Base-by-base conservation (phyloP, 2,329 filamentous ascomycete genomes). In the Thielaviopsis populi region DNA sequence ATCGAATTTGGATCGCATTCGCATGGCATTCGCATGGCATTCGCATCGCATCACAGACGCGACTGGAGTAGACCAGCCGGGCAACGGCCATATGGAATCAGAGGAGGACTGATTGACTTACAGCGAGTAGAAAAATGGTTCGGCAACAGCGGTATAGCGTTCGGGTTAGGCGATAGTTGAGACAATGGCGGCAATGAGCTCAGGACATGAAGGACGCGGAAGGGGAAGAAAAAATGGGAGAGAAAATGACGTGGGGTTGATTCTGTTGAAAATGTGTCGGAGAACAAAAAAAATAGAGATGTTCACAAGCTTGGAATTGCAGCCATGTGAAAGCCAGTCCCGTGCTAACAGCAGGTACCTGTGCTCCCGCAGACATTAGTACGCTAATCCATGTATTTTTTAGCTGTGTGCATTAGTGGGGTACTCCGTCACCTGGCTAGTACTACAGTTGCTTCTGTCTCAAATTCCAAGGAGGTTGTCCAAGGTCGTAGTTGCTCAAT, bases 321-420 rank as follows among this genome's bases (percentile, higher is more conserved):
- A 30, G 24, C 27, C 17, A 15, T 17, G 15, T 46, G 53, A 10
- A 6, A n/a, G 24, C 27, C 1, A 33, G 53, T 56, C n/a, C 17
- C 17, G 30, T 67, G 68, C 68, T 69, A 67, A 66, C 66, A 68
- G 53, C 30, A 27, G 53, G 53, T 56, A 56, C 53, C 15, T 10
- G 53, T 37, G 53, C 53, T 10, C 1, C 1, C 13, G 17, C 4
- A 19, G 4, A 33, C 17, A 15, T 56, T 37, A 11, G 17, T n/a
- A 30, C 17, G 17, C 17, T 8, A 56, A 33, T 1, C 10, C 27
- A 19, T 56, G 53, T 56, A 56, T 22, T 37, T 56, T 56, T 11
- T 33, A 17, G 17, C 53, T 37, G 8, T 56, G 2, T 37, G 15
- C 27, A 37, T 56, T 56, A 56, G 53, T 56, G 53, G 27, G 10